Evolutionary conservation across 208 protist species (phyloP).

Genomic region (Acanthamoeba culbertsoni): DNA sequence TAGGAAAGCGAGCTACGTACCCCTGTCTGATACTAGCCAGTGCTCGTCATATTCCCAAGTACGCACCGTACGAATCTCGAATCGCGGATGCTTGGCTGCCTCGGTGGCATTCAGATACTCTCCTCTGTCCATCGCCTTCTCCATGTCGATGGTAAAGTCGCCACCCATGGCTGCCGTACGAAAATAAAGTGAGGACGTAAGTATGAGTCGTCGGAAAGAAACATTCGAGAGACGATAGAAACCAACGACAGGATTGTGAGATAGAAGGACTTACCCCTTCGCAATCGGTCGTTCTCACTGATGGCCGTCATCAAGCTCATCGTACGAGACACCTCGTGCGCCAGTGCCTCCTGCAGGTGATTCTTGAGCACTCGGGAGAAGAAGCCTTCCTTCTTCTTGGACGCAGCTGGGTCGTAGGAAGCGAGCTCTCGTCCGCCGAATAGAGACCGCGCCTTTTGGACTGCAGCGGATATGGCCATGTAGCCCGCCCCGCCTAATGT

Average conservation of each 20-base stretch:
- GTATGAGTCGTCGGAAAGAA: neutral
- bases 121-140: neutral
- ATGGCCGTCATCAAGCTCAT: neutral
- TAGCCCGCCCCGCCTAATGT: neutral
- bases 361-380: neutral
- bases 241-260: neutral
- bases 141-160: neutral
- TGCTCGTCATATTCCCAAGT: constrained; percentile 37
- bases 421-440: neutral
- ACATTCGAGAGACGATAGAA: neutral
- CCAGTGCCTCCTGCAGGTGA: neutral
- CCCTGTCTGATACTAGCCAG: neutral
- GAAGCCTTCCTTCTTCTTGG: constrained; percentile 19
- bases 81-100: neutral
- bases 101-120: neutral
- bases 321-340: neutral
- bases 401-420: neutral
- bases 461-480: neutral
- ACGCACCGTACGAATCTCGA: neutral
- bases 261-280: neutral
- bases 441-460: constrained; percentile 24
- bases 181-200: neutral
- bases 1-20: neutral
- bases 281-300: neutral
- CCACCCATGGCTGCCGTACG: neutral